Evolutionary conservation across 2,329 filamentous ascomycete species (phyloP).

Genomic region (Neonectria faginata): DNA sequence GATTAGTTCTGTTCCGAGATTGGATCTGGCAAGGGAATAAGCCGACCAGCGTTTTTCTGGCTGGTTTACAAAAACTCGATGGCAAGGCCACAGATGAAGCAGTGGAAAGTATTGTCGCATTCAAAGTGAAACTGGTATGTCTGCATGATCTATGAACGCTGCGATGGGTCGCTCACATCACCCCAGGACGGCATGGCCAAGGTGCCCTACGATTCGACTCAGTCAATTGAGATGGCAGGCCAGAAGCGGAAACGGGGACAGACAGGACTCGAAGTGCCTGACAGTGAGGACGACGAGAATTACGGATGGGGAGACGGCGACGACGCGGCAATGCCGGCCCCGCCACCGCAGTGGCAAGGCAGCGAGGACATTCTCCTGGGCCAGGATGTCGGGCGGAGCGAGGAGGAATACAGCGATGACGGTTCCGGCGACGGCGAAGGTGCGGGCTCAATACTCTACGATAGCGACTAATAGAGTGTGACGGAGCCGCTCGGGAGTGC

Average conservation of each 20-base stretch:
- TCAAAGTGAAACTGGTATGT: slow-evolving; percentile 61
- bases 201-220: slow-evolving; percentile 56
- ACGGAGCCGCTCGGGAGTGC: slow-evolving; percentile 27
- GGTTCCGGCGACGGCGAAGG: slow-evolving; percentile 33
- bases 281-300: slow-evolving; percentile 75
- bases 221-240: slow-evolving; percentile 50
- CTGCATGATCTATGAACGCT: slow-evolving; percentile 28
- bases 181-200: slow-evolving; percentile 58
- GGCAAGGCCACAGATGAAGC: slow-evolving; percentile 59
- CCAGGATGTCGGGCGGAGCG: slow-evolving; percentile 57
- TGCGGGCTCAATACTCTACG: slow-evolving; percentile 37
- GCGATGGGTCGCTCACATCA: slow-evolving; percentile 39
- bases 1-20: slow-evolving; percentile 84
- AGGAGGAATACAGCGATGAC: slow-evolving; percentile 46
- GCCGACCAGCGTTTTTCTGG: slow-evolving; percentile 66
- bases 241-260: slow-evolving; percentile 74
- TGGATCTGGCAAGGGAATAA: slow-evolving; percentile 67
- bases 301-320: slow-evolving; percentile 79
- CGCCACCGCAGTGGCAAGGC: slow-evolving; percentile 75
- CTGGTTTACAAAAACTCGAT: slow-evolving; percentile 73
- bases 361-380: slow-evolving; percentile 72
- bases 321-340: slow-evolving; percentile 68
- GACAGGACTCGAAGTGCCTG: slow-evolving; percentile 69
- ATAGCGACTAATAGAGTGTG: slow-evolving; percentile 35
- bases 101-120: slow-evolving; percentile 61